Evolutionary conservation across 2,329 filamentous ascomycete species (phyloP).

Genomic region (Ophiostoma sp.): DNA sequence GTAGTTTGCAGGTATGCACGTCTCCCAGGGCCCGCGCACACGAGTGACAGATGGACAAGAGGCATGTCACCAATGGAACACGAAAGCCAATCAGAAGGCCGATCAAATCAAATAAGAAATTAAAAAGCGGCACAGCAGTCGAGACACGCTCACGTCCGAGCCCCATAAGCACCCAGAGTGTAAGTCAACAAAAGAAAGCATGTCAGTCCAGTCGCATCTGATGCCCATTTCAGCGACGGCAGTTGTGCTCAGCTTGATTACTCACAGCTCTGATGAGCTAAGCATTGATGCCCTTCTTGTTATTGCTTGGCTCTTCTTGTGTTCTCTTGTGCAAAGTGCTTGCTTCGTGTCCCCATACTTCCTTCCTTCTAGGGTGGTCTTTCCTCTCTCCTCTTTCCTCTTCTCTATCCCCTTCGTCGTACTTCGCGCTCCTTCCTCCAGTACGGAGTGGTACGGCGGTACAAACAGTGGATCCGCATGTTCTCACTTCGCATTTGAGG

Average conservation of each 20-base stretch:
- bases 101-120: background rate
- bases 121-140: background rate
- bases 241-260: too few relatives aligned
- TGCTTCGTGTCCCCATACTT: background rate
- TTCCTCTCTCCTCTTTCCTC: background rate
- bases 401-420: background rate
- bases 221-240: background rate
- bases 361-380: background rate
- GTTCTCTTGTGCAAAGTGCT: background rate
- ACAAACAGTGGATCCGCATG: background rate
- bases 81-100: background rate
- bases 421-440: background rate
- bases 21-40: too few relatives aligned
- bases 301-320: background rate
- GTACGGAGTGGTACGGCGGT: background rate
- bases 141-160: conserved; percentile 4
- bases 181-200: background rate
- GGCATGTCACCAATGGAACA: background rate
- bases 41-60: too few relatives aligned
- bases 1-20: too few relatives aligned
- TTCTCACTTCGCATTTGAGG: background rate
- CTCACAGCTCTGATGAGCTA: background rate
- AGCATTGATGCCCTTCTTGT: background rate
- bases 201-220: background rate
- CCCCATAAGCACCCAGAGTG: background rate